Evolutionary conservation across 306 rosid species (phyloP).

Genomic region (Cicer cuneatum): DNA sequence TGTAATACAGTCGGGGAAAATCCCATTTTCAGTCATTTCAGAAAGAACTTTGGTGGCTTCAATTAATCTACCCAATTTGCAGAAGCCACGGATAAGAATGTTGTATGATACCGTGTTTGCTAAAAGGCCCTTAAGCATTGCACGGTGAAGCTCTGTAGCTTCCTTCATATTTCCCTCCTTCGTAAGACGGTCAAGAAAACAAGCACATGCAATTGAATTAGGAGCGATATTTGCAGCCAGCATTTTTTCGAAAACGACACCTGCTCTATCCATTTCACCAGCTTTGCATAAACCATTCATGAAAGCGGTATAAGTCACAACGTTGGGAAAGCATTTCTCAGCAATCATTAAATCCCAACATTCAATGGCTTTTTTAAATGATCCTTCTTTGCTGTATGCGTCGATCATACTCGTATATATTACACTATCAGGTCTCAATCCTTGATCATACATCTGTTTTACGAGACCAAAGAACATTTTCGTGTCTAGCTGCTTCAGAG

Average conservation of each 20-base stretch:
- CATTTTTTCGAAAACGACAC: conserved; percentile 72
- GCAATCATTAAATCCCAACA: conserved; percentile 78
- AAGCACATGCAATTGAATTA: conserved; percentile 76
- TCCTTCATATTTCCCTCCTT: conserved; percentile 77
- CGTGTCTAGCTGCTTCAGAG: conserved; percentile 65
- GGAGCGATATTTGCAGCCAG: conserved; percentile 54
- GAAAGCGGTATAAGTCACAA: conserved; percentile 81
- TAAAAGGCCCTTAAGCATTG: conserved; percentile 66
- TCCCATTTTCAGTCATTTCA: conserved; percentile 69
- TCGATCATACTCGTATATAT: conserved; percentile 89
- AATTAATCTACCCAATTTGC: conserved; percentile 72
- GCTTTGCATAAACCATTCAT: conserved; percentile 85
- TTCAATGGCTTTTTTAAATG: conserved; percentile 62
- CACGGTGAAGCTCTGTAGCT: conserved; percentile 75
- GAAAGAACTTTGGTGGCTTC: conserved; percentile 73
- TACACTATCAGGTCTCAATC: conserved; percentile 75
- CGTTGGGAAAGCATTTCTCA: conserved; percentile 78
- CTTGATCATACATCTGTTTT: conserved; percentile 68
- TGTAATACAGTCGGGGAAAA: conserved; percentile 80
- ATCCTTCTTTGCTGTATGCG: conserved; percentile 71
- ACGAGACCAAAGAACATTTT: conserved; percentile 60
- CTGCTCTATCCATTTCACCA: conserved; percentile 70
- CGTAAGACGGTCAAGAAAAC: conserved; percentile 76
- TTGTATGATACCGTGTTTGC: conserved; percentile 81
- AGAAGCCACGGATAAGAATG: conserved; percentile 84